phyloP scores from a whole-genome alignment of 768 basidiomycete genomes.

The Tylopilus cervinicoccineus region DNA sequence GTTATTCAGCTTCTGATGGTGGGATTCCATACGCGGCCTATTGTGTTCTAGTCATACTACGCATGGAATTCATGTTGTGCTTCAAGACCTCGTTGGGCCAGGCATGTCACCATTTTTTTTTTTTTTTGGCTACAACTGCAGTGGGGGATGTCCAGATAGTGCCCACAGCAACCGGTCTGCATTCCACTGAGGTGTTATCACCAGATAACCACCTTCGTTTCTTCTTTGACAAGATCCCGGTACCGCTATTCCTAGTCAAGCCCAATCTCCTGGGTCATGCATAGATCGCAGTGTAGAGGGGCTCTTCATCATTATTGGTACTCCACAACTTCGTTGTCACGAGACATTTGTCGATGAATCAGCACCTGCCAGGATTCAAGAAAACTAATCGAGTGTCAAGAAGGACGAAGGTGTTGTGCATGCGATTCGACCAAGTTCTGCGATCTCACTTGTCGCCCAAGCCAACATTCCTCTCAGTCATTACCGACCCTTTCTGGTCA shows the following conservation, averaged over 20 bases:
- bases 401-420: constrained; percentile 77
- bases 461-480: constrained; percentile 42
- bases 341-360: constrained; percentile 85
- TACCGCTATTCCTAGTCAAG: no score
- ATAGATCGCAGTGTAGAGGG: constrained; percentile 83
- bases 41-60: background rate
- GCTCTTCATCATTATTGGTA: constrained; percentile 93
- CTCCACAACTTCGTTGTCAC: constrained; percentile 86
- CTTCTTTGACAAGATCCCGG: constrained; percentile 95
- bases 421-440: constrained; percentile 70
- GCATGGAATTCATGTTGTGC: background rate
- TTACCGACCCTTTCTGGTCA: constrained; percentile 84
- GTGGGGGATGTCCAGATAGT: constrained; percentile 66
- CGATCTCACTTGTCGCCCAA: constrained; percentile 6
- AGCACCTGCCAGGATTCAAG: constrained; percentile 23
- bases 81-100: constrained; percentile 83
- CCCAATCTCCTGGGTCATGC: no score
- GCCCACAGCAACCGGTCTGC: background rate
- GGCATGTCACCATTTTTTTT: no score
- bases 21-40: no score
- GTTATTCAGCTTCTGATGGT: constrained; percentile 89
- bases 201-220: constrained; percentile 89
- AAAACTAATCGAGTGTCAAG: constrained; percentile 22
- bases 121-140: no score
- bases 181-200: constrained; percentile 40